A percentile compares a stretch with the other conserved stretches of the same genome.
phyloP scores from a whole-genome alignment of 1,284 basidiomycete genomes.

The Anthracocystis panici-leucophaei region DNA sequence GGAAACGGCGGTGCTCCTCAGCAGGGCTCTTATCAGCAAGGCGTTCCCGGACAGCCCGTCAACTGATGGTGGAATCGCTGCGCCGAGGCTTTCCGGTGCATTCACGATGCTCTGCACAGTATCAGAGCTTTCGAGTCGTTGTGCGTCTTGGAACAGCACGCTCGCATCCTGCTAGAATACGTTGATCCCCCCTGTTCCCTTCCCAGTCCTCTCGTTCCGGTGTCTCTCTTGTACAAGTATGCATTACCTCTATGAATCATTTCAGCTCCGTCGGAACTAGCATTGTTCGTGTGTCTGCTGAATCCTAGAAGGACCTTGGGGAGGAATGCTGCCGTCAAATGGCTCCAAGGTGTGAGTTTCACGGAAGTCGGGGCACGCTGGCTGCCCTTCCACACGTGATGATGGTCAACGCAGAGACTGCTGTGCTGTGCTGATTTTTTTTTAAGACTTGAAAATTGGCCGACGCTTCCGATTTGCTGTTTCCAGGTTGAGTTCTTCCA shows the following conservation, averaged over 20 bases:
- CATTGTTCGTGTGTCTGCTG: not conserved
- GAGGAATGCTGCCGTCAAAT: not conserved
- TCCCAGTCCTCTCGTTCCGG: not conserved
- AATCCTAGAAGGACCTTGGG: not conserved
- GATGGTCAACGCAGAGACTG: not conserved
- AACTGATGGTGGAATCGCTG: constrained; percentile 5
- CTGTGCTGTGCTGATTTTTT: constrained; percentile 26
- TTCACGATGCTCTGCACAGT: not conserved
- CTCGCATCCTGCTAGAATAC: not conserved
- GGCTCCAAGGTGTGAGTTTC: not conserved
- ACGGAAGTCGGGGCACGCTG: constrained; percentile 24
- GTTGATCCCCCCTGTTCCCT: not conserved
- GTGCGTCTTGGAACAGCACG: not conserved
- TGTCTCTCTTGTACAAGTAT: constrained; percentile 41
- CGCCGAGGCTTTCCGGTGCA: not conserved
- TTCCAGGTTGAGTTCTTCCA: constrained; percentile 9
- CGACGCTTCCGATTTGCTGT: constrained; percentile 12
- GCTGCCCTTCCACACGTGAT: constrained; percentile 23
- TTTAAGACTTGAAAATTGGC: constrained; percentile 12
- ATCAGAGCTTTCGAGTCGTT: not conserved
- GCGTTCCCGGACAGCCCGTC: constrained; percentile 38
- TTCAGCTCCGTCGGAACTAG: not conserved
- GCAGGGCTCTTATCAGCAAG: constrained; percentile 41
- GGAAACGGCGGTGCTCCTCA: constrained; percentile 46
- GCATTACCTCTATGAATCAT: constrained; percentile 20